phyloP scores from a whole-genome alignment of 1,284 basidiomycete species.

The Pterulicium gracile region DNA sequence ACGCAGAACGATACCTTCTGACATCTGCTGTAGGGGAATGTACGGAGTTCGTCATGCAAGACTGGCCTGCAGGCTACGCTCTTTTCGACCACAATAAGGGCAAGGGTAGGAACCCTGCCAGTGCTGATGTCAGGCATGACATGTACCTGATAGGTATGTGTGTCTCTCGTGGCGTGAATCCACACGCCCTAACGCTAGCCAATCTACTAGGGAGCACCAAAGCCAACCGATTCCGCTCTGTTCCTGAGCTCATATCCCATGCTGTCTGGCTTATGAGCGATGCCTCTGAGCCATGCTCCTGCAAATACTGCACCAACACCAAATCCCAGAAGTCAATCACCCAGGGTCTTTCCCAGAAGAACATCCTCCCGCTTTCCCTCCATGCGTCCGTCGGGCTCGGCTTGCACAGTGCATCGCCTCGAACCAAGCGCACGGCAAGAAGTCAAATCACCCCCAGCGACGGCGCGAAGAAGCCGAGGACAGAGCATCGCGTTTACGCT shows the following conservation, averaged over 20 bases:
- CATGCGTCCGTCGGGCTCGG: too few species aligned
- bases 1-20: not conserved
- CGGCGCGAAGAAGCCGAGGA: constrained; percentile 13
- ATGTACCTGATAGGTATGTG: constrained; percentile 67
- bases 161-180: too few species aligned
- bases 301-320: constrained; percentile 66
- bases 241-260: constrained; percentile 73
- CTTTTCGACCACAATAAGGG: constrained; percentile 71
- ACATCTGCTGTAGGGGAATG: constrained; percentile 21
- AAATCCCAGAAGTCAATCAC: constrained; percentile 60
- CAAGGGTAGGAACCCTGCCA: constrained; percentile 25
- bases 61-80: constrained; percentile 58
- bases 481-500: constrained; percentile 32
- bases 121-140: constrained; percentile 44
- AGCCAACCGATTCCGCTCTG: constrained; percentile 53
- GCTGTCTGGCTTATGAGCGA: constrained; percentile 67
- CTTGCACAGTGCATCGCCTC: not conserved
- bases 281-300: constrained; percentile 43
- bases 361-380: too few species aligned
- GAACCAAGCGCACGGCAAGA: constrained; percentile 12
- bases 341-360: constrained; percentile 38
- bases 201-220: too few species aligned
- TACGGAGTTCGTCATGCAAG: constrained; percentile 46
- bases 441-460: too few species aligned
- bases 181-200: too few species aligned